These are phyloP conservation scores for Entophlyctis helioformis DNA, from an alignment of 192 early-diverging fungal genomes.

Conservation along the genomic window DNA sequence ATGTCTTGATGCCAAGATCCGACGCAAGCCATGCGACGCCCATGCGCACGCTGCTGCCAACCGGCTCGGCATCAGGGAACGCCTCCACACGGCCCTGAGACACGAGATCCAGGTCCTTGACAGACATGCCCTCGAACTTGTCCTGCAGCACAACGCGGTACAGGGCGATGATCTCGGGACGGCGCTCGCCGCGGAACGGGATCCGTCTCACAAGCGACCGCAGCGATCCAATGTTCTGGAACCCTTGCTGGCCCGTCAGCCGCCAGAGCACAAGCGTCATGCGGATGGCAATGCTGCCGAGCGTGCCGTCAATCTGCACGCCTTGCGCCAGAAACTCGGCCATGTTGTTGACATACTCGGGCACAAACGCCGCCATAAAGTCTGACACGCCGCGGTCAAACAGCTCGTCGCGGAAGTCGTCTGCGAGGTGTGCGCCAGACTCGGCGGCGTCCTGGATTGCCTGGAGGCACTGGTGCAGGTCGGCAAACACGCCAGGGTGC, in stretches of 20 bases:
- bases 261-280: slow-evolving; percentile 26
- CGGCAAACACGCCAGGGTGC: slow-evolving; percentile 17
- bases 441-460: slow-evolving; percentile 2
- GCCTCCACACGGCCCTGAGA: slow-evolving; percentile 9
- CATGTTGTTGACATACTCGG: slow-evolving; percentile 18
- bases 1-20: too few species aligned
- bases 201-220: slow-evolving; percentile 15
- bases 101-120: slow-evolving; percentile 13
- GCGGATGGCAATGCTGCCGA: slow-evolving; percentile 11
- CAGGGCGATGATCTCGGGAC: slow-evolving; percentile 5
- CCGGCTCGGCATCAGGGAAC: slow-evolving; percentile 3
- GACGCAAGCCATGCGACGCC: too few species aligned
- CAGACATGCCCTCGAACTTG: slow-evolving; percentile 10
- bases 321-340: slow-evolving; percentile 17
- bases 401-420: slow-evolving; percentile 17
- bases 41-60: too few species aligned
- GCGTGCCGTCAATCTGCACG: slow-evolving; percentile 3
- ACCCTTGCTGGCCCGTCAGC: slow-evolving; percentile 1
- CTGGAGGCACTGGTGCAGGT: slow-evolving; percentile 22
- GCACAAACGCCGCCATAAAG: slow-evolving; percentile 18
- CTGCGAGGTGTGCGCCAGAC: not conserved
- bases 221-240: slow-evolving; percentile 9
- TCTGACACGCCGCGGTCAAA: too few species aligned
- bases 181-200: slow-evolving; percentile 13
- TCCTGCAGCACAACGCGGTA: slow-evolving; percentile 14